A percentile compares a stretch with the other conserved stretches of the same genome.
phyloP scores from a whole-genome alignment of 257 asterid genomes.

The Solanum sejunctum region DNA sequence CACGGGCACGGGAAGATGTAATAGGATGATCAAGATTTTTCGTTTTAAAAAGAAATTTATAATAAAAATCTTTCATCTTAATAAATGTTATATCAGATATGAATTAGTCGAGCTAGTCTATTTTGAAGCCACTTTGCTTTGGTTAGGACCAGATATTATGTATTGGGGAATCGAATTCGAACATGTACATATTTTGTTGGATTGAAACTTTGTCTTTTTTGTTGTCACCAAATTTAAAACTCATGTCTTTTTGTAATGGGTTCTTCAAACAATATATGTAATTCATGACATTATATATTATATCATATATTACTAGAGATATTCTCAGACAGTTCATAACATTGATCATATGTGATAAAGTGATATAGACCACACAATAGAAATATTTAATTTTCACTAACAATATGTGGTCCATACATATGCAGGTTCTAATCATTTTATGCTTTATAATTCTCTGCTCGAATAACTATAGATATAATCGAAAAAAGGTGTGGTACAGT shows the following conservation, averaged over 20 bases:
- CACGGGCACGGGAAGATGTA: too few species aligned
- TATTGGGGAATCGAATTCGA: not conserved
- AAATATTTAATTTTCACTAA: not conserved
- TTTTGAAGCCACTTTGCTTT: not conserved
- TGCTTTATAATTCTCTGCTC: not conserved
- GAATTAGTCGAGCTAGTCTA: not conserved
- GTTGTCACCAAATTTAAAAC: not conserved
- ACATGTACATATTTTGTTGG: not conserved
- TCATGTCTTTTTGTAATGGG: not conserved
- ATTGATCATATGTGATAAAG: not conserved
- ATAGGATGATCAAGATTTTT: not conserved
- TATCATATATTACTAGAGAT: not conserved
- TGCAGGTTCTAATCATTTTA: not conserved
- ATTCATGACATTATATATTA: not conserved
- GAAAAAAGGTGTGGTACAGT: too few species aligned
- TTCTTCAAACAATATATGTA: not conserved
- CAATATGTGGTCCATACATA: not conserved
- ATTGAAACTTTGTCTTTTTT: not conserved
- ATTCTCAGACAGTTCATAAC: not conserved
- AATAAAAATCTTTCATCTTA: not conserved
- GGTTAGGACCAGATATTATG: not conserved
- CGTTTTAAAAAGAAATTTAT: not conserved
- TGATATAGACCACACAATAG: not conserved
- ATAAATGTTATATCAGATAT: not conserved
- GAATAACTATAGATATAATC: not conserved